phyloP scores from a whole-genome alignment of 495 filamentous ascomycete genomes.

The Daldinia vernicosa region DNA sequence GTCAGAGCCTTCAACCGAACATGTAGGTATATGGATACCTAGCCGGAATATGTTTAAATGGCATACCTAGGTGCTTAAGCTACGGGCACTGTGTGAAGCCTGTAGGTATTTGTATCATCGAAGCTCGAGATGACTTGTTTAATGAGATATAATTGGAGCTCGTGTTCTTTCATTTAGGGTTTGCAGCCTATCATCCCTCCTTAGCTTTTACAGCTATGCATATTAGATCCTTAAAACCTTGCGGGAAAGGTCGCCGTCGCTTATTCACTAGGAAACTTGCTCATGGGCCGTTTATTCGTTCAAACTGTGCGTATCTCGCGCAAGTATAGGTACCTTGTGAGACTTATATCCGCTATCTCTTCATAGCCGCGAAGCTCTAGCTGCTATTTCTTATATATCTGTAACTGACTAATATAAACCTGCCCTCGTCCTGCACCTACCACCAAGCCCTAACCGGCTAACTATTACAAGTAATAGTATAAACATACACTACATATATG shows the following conservation, averaged over 20 bases:
- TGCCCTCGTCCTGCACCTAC: not conserved
- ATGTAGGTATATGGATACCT: constrained; percentile 17
- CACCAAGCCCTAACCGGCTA: not conserved
- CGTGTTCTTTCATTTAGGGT: constrained; percentile 6
- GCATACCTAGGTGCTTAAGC: not conserved
- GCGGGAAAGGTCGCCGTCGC: not conserved
- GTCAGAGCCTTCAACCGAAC: constrained; percentile 4
- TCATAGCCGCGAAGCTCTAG: not conserved
- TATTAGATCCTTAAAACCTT: not conserved
- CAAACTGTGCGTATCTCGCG: not conserved
- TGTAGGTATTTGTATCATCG: not conserved
- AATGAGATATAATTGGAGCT: constrained; percentile 15
- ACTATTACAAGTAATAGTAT: not conserved
- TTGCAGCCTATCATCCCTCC: not conserved
- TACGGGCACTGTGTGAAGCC: constrained; percentile 28
- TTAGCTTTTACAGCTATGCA: not conserved
- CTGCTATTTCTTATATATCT: not conserved
- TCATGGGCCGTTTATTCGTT: not conserved
- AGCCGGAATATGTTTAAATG: constrained; percentile 9
- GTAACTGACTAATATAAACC: not conserved
- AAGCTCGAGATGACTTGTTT: constrained; percentile 3
- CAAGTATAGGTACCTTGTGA: not conserved
- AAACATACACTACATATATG: constrained; percentile 11
- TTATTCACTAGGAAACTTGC: constrained; percentile 1
- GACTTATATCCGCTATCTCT: not conserved